Evolutionary conservation across 75 land plant genomes (phyloP), one percentile per base, ranked within the genome.

Genomic region (Selaginella tamariscina): DNA sequence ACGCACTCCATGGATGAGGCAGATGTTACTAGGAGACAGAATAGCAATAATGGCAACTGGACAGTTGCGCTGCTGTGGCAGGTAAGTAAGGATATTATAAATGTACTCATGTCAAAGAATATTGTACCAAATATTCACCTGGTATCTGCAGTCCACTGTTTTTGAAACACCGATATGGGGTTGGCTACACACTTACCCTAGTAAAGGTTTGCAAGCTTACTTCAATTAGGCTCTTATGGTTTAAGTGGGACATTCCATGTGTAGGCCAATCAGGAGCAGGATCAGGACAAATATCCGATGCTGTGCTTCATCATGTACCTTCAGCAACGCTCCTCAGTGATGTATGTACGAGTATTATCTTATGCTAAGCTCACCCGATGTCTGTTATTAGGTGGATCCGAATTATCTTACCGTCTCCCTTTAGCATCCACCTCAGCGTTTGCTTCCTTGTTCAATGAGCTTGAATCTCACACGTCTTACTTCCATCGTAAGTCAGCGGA

Each of bases 1-100:
- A 91, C 97, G 33, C 97, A 91, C 72, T 91, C 95, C 0, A 91
- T 91, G 97, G 97, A 91, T 77, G 97, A 91, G 67, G 97, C 97
- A 68, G 97, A 91, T 64, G 79, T n/a, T 81, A 22, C 69, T 91
- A 30, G 89, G 97, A 64, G 97, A 91, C 75, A 82, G 97, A 5
- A 91, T 91, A 68, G 97, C 97, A 56, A 91, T 91, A 56, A 86
- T 91, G 97, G 79, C 87, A 24, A 83, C 79, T 79, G 97, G 97
- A 32, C 73, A 79, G 24, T 75, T 91, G 39, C 85, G 81, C 79
- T 91, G 97, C 74, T 88, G 89, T 82, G 97, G 97, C 70, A 91
- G 96, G 88, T 88, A 55, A 30, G 33, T 77, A 0, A 65, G n/a
- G n/a, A n/a, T n/a, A n/a, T n/a, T n/a, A n/a, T n/a, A n/a, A n/a